Base-by-base conservation (phyloP, 1,284 basidiomycete genomes). In the Ceratobasidium sp. region DNA sequence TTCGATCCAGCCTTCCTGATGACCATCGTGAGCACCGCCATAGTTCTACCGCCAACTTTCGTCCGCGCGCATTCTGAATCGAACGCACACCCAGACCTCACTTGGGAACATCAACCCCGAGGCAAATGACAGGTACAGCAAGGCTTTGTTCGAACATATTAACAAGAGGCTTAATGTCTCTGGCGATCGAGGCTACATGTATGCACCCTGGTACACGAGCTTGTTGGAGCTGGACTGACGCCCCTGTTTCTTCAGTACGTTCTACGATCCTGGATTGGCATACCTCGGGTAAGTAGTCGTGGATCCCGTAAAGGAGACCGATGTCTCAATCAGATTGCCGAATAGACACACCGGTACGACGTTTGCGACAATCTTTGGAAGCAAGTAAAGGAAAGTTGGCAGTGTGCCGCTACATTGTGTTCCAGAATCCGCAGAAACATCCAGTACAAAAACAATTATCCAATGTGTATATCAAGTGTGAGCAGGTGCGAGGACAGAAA, bases 1-100 rank as follows among this genome's bases (percentile, higher is more conserved):
- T 88, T 91, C 68, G 91, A 92, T 20, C 92, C 91, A 35, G 90
- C 91, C 0, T 88, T 91, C 82, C 83, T 88, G 68, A 83, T 92
- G 79, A 84, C 82, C 62, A 84, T 92, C 77, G 92, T 92, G 79
- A 77, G 90, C 85, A 16, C 18, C 30, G n/a, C 57, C 48, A n/a
- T 30, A 1, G 35, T 60, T 38, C 59, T 41, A 18, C 33, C 46
- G 27, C 41, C 35, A 7, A 20, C 23, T 44, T 33, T 44, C 50
- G 30, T 30, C 55, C 2, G n/a, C 33, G 55, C 59, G 5, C 5
- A 10, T 38, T 60, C 59, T 60, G 2, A 23, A 38, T 67, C 69
- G 18, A 23, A 62, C n/a, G 44, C 48, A 44, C 20, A 35, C 48
- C 44, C 78, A 92, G 91, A 85, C 83, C 46, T 89, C 88, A 81